Evolutionary conservation across 192 early-diverging fungal genomes (phyloP).

Genomic region (Backusella psychrophila): DNA sequence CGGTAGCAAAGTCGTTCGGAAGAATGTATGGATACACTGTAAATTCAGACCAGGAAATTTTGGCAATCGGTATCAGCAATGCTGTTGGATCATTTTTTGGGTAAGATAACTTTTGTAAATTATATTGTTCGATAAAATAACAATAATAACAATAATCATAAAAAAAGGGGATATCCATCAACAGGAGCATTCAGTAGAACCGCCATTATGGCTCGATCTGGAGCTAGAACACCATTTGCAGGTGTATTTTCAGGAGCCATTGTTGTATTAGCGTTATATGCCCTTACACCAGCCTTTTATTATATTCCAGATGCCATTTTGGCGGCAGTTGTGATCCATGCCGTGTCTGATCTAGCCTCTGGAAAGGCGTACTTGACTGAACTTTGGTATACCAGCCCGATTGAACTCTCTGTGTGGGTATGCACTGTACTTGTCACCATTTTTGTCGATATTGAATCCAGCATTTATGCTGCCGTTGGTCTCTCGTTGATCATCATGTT

Average conservation of each 20-base stretch:
- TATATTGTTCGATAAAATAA: not conserved
- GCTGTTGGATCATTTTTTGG: slow-evolving; percentile 84
- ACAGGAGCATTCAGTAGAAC: slow-evolving; percentile 94
- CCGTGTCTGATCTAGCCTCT: slow-evolving; percentile 72
- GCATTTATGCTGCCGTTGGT: slow-evolving; percentile 75
- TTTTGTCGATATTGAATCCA: slow-evolving; percentile 57
- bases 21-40: slow-evolving; percentile 77
- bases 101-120: slow-evolving; percentile 3
- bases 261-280: slow-evolving; percentile 74
- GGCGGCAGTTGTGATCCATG: slow-evolving; percentile 75
- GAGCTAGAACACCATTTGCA: slow-evolving; percentile 75
- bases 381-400: slow-evolving; percentile 50
- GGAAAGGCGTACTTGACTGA: slow-evolving; percentile 51
- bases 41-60: slow-evolving; percentile 82
- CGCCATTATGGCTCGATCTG: slow-evolving; percentile 80
- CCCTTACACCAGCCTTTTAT: slow-evolving; percentile 78
- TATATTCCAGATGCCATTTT: slow-evolving; percentile 78
- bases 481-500: slow-evolving; percentile 73
- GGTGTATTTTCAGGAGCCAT: slow-evolving; percentile 69
- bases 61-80: slow-evolving; percentile 86
- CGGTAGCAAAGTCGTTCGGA: slow-evolving; percentile 87
- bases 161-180: slow-evolving; percentile 72
- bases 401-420: slow-evolving; percentile 50
- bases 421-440: slow-evolving; percentile 55
- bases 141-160: not conserved